Evolutionary conservation across 2,329 filamentous ascomycete species (phyloP), one percentile per base, ranked within the genome.

Genomic region (Ophiostoma piceae): DNA sequence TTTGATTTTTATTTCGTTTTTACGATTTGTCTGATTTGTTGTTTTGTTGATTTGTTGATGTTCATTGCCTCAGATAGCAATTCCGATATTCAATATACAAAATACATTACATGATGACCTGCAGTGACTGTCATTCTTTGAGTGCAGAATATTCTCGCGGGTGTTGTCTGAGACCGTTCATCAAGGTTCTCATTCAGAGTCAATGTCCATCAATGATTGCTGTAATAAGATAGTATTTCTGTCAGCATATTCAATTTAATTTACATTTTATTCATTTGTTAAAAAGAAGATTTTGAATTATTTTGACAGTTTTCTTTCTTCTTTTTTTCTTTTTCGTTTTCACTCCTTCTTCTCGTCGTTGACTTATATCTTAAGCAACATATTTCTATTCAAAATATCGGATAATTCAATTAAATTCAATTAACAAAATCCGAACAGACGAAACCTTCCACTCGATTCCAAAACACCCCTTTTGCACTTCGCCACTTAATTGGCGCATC

Each of bases 391-490:
- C n/a, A n/a, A n/a, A n/a, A n/a, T 47, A 47, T 47, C 43, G 16
- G 16, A 43, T 43, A 43, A 16, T n/a, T 47, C 1, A 5, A 19
- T 19, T 47, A 29, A 29, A 35, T 6, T 35, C 16, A 47, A 47
- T 47, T n/a, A 1, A 43, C 41, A 47, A 6, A 47, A 4, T 19
- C 16, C 14, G n/a, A 60, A 6, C 12, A 32, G 6, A 5, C 3
- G 12, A 14, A 19, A 2, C 8, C 12, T 37, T n/a, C 60, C 14
- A 19, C 37, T 64, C 22, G 26, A 64, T 37, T 64, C 60, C 19
- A 64, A 64, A 64, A 64, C 60, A 64, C 57, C 26, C 57, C 29
- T 64, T n/a, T n/a, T 32, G 32, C 60, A 1, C 16, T 37, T n/a
- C 7, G 19, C 32, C 22, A 57, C 51, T 57, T 29, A 57, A 57